Evolutionary conservation across 305 asterid genomes (phyloP).

Genomic region (Fraxinus sp.): DNA sequence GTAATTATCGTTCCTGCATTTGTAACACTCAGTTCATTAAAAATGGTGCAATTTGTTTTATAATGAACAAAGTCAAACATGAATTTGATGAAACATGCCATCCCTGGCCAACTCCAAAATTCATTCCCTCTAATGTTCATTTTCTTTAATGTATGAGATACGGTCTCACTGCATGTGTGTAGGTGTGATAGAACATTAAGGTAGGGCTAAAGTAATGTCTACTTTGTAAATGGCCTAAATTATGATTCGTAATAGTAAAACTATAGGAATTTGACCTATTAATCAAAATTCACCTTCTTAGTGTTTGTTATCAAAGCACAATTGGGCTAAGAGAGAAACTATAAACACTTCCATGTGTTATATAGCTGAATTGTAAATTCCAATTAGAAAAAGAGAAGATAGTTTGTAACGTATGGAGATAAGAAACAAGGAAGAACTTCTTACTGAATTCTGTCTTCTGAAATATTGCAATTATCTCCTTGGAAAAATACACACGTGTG

Average conservation of each 20-base stretch:
- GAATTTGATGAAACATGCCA: neutral
- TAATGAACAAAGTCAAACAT: neutral
- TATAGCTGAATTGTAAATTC: neutral
- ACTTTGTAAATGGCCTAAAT: neutral
- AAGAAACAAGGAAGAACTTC: neutral
- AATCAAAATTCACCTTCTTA: neutral
- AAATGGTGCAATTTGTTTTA: neutral
- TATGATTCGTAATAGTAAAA: neutral
- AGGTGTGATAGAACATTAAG: constrained; percentile 9
- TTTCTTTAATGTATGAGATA: neutral
- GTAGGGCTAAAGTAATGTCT: constrained; percentile 2
- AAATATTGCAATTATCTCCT: constrained; percentile 13
- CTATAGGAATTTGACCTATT: neutral
- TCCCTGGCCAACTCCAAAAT: neutral
- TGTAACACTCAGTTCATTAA: neutral
- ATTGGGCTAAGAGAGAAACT: neutral
- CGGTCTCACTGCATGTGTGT: neutral
- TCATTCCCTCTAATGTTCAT: neutral
- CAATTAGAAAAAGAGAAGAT: constrained; percentile 11
- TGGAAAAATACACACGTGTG: constrained; percentile 16
- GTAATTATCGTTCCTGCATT: constrained; percentile 18
- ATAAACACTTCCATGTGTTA: neutral
- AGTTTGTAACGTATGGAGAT: neutral
- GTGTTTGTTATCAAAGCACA: neutral
- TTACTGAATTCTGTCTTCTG: constrained; percentile 3